Conservation (phyloP, 257 asterid species). For the Gentiana macrophylla region DNA sequence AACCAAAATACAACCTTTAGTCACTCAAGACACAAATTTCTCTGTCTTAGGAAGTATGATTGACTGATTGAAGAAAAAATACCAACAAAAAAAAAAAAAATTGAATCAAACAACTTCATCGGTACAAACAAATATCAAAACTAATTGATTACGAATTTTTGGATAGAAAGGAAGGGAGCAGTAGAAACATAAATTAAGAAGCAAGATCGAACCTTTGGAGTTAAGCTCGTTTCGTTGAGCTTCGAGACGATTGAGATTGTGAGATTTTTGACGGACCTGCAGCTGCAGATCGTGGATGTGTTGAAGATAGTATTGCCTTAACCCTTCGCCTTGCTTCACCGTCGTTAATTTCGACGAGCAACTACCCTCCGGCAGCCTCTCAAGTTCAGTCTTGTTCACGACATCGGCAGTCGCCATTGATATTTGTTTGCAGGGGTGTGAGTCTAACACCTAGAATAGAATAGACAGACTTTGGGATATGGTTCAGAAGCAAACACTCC, state of each 20-base stretch:
- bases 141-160: not conserved
- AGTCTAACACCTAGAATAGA: too few relatives aligned
- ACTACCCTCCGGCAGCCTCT: constrained; percentile 12
- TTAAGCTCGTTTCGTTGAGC: constrained; percentile 77
- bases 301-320: constrained; percentile 57
- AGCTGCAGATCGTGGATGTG: constrained; percentile 56
- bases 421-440: too few relatives aligned
- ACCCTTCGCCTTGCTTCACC: constrained; percentile 51
- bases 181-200: not conserved
- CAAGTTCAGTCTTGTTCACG: constrained; percentile 31
- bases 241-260: constrained; percentile 63
- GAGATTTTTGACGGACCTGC: constrained; percentile 45
- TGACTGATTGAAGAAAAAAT: too few relatives aligned
- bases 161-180: not conserved
- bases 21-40: not conserved
- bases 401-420: constrained; percentile 49
- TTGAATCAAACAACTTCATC: not conserved
- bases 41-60: not conserved
- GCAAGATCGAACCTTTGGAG: constrained; percentile 31
- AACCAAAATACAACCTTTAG: too few relatives aligned
- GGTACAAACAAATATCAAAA: not conserved
- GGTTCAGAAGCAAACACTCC: too few relatives aligned
- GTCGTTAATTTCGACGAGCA: constrained; percentile 22
- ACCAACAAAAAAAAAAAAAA: too few relatives aligned
- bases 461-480: too few relatives aligned